Percentiles rank a stretch among this genome's conserved stretches.
Evolutionary conservation across 163 green algal genomes (phyloP).

Genomic region (Prototheca stagnorum): DNA sequence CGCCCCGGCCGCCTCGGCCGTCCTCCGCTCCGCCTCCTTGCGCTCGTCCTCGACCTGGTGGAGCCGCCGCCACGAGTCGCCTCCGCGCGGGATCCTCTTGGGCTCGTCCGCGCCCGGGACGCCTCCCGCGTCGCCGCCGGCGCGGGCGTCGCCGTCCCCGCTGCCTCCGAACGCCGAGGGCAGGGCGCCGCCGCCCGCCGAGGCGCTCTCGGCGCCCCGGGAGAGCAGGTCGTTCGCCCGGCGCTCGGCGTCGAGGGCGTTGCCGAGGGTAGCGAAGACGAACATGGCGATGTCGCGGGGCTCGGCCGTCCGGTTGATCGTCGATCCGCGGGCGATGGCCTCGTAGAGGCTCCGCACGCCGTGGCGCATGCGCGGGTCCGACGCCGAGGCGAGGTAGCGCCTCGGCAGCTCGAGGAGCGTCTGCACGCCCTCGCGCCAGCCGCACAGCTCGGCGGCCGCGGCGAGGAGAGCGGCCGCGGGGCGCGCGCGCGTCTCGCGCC

Average conservation of each 20-base stretch:
- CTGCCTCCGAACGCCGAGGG: no score
- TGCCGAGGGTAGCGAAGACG: constrained; percentile 29
- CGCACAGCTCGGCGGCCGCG: constrained; percentile 47
- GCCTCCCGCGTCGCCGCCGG: constrained; percentile 23
- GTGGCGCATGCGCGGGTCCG: constrained; percentile 25
- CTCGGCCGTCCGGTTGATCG: constrained; percentile 43
- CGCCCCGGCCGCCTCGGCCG: not conserved
- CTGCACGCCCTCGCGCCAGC: constrained; percentile 34
- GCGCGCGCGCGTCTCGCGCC: constrained; percentile 65
- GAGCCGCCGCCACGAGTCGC: not conserved
- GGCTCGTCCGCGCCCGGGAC: constrained; percentile 21
- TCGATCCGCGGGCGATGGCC: constrained; percentile 34
- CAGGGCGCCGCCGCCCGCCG: no score
- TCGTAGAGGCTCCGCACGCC: constrained; percentile 62
- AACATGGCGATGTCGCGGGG: constrained; percentile 45
- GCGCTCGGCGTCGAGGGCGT: constrained; percentile 38
- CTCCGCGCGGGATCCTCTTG: not conserved
- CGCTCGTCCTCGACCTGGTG: not conserved
- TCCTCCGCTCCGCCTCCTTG: not conserved
- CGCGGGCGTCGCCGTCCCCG: no score
- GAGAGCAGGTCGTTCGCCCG: no score
- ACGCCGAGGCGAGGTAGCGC: constrained; percentile 34
- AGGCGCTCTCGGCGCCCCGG: no score
- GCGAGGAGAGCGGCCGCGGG: constrained; percentile 56
- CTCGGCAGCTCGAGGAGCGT: constrained; percentile 29